These are phyloP conservation scores for Grammothele lineata DNA, from an alignment of 768 basidiomycete species.

Conservation along the genomic window DNA sequence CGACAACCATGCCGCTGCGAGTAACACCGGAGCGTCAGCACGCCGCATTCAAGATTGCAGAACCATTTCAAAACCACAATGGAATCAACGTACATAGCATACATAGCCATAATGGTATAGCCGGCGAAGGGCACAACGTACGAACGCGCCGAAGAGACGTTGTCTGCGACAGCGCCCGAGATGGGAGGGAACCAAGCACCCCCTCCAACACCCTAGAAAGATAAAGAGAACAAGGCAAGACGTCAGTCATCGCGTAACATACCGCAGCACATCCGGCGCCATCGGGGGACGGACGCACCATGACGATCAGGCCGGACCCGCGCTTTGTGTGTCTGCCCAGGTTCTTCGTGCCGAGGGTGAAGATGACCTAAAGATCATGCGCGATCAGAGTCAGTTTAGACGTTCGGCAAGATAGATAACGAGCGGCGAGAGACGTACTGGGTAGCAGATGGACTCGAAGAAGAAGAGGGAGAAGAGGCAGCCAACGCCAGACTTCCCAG, in stretches of 20 bases:
- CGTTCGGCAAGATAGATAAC: neutral
- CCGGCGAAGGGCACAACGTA: constrained; percentile 60
- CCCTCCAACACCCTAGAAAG: constrained; percentile 48
- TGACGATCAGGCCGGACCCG: constrained; percentile 62
- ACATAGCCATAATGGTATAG: constrained; percentile 53
- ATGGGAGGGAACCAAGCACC: constrained; percentile 69
- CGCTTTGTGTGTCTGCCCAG: constrained; percentile 55
- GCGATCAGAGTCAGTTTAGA: neutral
- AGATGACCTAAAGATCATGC: constrained; percentile 40
- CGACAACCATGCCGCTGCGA: constrained; percentile 50
- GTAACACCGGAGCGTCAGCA: neutral
- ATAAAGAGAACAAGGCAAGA: neutral
- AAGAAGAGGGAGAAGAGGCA: constrained; percentile 66
- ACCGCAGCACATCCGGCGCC: neutral
- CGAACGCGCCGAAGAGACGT: constrained; percentile 42
- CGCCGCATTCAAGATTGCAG: too few relatives aligned
- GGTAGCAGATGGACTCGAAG: constrained; percentile 75
- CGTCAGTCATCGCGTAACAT: neutral
- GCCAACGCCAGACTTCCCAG: constrained; percentile 51
- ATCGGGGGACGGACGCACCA: constrained; percentile 33
- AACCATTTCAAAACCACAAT: too few relatives aligned
- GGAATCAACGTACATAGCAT: constrained; percentile 43
- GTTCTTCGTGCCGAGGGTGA: constrained; percentile 63
- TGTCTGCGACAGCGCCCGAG: constrained; percentile 53
- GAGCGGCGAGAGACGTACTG: constrained; percentile 40